Evolutionary conservation across 331 rosid species (phyloP), one percentile per base, ranked within the genome.

Genomic region (Phaseolus coccineus): DNA sequence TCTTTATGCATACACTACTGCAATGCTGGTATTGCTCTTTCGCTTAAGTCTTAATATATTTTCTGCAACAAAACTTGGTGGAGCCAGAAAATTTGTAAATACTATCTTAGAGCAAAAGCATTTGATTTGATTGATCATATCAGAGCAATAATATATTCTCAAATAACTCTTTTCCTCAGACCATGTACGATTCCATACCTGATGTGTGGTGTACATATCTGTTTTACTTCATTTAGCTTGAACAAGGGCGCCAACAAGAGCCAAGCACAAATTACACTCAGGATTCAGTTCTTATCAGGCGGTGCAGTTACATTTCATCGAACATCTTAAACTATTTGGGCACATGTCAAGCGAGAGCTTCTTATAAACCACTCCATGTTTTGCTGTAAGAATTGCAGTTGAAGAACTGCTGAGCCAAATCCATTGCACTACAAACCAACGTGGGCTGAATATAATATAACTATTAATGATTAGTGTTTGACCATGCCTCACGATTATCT

Each of bases 241-340:
- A 76, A 57, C 87, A 74, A 88, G 84, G 15, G 87, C 80, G 10
- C 98, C 98, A 42, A 87, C 89, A 87, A 87, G 88, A 84, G 94
- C 86, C 96, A 92, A 69, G 96, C 92, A 69, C 94, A 92, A 77
- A 92, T 85, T 80, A 90, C 92, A 87, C 93, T 89, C 85, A 89
- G 75, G 89, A 94, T 89, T 71, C 96, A 90, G 77, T 91, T 83
- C 71, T 79, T 83, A 81, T 90, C 94, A 59, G 93, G 96, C 15
- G 84, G 30, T 16, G 71, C 14, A 6, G 76, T 79, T 81, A 88
- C 96, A 89, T 92, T 83, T 92, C 91, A 76, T 80, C 75, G 82
- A 94, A 92, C 88, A 84, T 85, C 89, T 62, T 61, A 13, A 69
- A 55, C 74, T 80, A 87, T 88, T 79, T 90, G 86, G 75, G 90